Evolutionary conservation across 306 rosid genomes (phyloP).

Genomic region (Albizia julibrissin): DNA sequence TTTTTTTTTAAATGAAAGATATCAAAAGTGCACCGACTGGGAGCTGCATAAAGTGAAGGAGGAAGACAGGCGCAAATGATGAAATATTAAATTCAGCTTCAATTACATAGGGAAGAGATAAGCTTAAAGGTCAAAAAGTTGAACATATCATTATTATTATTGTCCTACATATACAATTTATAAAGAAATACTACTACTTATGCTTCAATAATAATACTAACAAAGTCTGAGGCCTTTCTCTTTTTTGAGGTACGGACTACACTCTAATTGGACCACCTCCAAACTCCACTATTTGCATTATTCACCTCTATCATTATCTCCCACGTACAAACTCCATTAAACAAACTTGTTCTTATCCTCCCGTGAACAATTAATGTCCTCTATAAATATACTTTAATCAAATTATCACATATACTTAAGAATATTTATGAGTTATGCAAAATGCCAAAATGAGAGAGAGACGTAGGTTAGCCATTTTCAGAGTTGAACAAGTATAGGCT

Average conservation of each 20-base stretch:
- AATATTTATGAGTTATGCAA: too few species aligned
- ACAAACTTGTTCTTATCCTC: too few species aligned
- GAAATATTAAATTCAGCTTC: background rate
- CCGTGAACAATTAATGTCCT: too few species aligned
- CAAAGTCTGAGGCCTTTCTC: background rate
- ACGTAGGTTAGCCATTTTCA: too few species aligned
- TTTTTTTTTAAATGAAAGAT: background rate
- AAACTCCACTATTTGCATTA: conserved; percentile 27
- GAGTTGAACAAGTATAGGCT: background rate
- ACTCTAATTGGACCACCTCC: background rate
- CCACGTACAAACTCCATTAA: background rate
- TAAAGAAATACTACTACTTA: background rate
- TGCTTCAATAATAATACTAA: background rate
- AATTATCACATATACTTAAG: too few species aligned
- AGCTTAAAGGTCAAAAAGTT: background rate
- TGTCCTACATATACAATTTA: background rate
- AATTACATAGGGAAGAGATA: background rate
- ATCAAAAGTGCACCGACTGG: background rate
- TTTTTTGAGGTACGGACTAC: background rate
- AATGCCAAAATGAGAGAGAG: background rate
- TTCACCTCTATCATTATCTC: background rate
- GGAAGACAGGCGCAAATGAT: background rate
- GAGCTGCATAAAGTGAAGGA: background rate
- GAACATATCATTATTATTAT: background rate
- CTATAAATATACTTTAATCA: too few species aligned